Conservation (phyloP, 1,284 basidiomycete genomes). For the Irpex rosettiformis region DNA sequence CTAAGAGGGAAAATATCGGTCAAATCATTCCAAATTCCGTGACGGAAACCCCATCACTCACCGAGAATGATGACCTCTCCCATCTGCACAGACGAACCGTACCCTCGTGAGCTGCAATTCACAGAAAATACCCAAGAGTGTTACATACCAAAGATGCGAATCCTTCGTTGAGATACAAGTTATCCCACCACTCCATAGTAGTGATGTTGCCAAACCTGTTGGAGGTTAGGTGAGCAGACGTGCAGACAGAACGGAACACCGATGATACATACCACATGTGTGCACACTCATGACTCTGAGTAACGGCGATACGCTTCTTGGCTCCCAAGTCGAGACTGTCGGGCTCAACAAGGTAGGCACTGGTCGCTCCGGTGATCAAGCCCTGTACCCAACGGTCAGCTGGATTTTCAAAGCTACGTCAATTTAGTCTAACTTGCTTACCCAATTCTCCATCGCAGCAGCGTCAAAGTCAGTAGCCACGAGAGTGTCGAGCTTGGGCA, state of each 20-base stretch:
- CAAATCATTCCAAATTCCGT: too few relatives aligned
- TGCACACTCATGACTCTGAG: slow-evolving; percentile 83
- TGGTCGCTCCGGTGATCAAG: slow-evolving; percentile 88
- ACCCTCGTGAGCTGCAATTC: too few relatives aligned
- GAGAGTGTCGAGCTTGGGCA: slow-evolving; percentile 91
- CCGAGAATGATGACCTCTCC: slow-evolving; percentile 90
- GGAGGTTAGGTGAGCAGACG: background rate
- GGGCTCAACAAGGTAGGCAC: slow-evolving; percentile 80
- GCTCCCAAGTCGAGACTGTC: slow-evolving; percentile 72
- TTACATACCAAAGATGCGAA: slow-evolving; percentile 77
- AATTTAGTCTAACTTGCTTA: slow-evolving; percentile 18
- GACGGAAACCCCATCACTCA: slow-evolving; percentile 28
- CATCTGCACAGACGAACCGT: slow-evolving; percentile 49
- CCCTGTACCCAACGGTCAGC: slow-evolving; percentile 53
- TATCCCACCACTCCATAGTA: slow-evolving; percentile 95
- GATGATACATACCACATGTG: slow-evolving; percentile 69
- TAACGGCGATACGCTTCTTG: slow-evolving; percentile 77
- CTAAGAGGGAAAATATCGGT: slow-evolving; percentile 2
- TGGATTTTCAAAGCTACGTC: too few relatives aligned
- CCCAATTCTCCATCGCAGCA: slow-evolving; percentile 95
- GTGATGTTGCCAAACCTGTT: slow-evolving; percentile 85
- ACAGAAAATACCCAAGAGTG: background rate
- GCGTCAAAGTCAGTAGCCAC: slow-evolving; percentile 85
- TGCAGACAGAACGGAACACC: background rate
- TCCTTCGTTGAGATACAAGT: slow-evolving; percentile 82